phyloP scores from a whole-genome alignment of 2,329 filamentous ascomycete species.

The Beauveria pseudobassiana region DNA sequence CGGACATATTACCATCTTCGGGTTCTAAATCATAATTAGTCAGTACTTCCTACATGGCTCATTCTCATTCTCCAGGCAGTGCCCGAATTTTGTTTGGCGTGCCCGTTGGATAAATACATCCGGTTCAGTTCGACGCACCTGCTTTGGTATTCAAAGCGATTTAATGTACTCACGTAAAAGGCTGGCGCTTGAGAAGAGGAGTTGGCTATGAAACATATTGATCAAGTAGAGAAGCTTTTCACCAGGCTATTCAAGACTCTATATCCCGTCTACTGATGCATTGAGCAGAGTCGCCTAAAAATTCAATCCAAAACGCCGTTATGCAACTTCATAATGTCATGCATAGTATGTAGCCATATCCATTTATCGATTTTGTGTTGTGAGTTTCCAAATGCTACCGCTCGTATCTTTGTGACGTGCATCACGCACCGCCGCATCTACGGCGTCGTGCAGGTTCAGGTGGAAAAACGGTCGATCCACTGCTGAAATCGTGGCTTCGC shows the following conservation, averaged over 20 bases:
- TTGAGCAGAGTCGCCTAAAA: not conserved
- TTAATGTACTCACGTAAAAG: too few relatives aligned
- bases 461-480: slow-evolving; percentile 43
- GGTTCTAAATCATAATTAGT: too few relatives aligned
- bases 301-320: not conserved
- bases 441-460: slow-evolving; percentile 35
- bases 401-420: slow-evolving; percentile 19
- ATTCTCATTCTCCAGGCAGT: too few relatives aligned
- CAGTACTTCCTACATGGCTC: too few relatives aligned
- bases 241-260: not conserved
- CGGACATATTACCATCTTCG: too few relatives aligned
- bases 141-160: too few relatives aligned
- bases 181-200: too few relatives aligned
- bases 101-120: too few relatives aligned
- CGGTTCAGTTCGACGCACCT: too few relatives aligned
- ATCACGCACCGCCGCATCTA: slow-evolving; percentile 28
- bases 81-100: too few relatives aligned
- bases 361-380: not conserved
- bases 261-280: not conserved
- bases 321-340: not conserved
- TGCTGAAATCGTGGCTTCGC: slow-evolving; percentile 25
- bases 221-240: not conserved
- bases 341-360: not conserved
- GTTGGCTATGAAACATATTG: not conserved
- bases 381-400: not conserved